These are phyloP conservation scores for Candida koratica DNA, from an alignment of 805 yeast species.

Conservation along the genomic window DNA sequence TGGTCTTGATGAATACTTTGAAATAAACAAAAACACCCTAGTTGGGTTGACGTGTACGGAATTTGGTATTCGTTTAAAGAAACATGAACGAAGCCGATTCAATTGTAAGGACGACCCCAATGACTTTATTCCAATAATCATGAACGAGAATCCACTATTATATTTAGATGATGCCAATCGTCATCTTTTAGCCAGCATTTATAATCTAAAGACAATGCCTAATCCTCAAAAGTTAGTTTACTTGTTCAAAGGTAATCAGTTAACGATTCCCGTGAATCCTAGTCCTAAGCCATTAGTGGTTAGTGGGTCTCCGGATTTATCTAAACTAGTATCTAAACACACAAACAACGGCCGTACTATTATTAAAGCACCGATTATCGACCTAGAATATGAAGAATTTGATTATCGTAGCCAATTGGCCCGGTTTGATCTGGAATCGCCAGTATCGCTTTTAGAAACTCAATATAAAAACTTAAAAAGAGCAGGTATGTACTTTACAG, in stretches of 20 bases:
- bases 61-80: slow-evolving; percentile 12
- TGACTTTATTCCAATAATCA: slow-evolving; percentile 8
- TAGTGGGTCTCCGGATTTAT: neutral
- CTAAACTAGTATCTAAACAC: slow-evolving; percentile 1
- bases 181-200: slow-evolving; percentile 11
- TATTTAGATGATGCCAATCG: slow-evolving; percentile 11
- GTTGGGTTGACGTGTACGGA: slow-evolving; percentile 13
- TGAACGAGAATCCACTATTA: slow-evolving; percentile 13
- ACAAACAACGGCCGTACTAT: slow-evolving; percentile 9
- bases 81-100: slow-evolving; percentile 10
- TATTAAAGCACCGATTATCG: slow-evolving; percentile 4
- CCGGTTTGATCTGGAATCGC: slow-evolving; percentile 4
- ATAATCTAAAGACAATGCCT: slow-evolving; percentile 10
- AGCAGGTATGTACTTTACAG: slow-evolving; percentile 14
- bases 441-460: slow-evolving; percentile 4
- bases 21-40: slow-evolving; percentile 4
- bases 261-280: slow-evolving; percentile 11
- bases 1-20: slow-evolving; percentile 10
- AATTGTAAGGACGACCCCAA: slow-evolving; percentile 15
- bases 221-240: slow-evolving; percentile 14
- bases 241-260: slow-evolving; percentile 12
- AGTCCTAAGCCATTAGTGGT: slow-evolving; percentile 3
- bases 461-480: slow-evolving; percentile 13
- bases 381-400: slow-evolving; percentile 11
- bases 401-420: slow-evolving; percentile 1